These are phyloP conservation scores for Fulvia fulva DNA, from an alignment of 2,329 filamentous ascomycete species.

Conservation along the genomic window DNA sequence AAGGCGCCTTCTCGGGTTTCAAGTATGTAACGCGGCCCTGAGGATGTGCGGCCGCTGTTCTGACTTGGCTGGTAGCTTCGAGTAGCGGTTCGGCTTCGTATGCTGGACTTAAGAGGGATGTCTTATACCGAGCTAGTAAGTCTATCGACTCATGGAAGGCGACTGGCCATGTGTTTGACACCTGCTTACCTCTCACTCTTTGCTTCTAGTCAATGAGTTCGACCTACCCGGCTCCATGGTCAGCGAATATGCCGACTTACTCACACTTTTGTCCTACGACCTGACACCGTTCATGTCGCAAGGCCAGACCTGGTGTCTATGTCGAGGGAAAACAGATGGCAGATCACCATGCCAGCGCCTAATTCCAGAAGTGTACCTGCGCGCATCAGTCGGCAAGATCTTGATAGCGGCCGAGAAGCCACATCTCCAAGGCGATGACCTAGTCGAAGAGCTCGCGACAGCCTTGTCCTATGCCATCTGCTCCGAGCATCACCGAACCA, in stretches of 20 bases:
- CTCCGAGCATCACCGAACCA: slow-evolving; percentile 10
- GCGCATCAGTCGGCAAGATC: slow-evolving; percentile 6
- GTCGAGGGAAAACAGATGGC: slow-evolving; percentile 8
- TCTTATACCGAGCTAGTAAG: neutral
- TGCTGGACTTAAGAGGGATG: neutral
- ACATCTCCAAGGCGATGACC: slow-evolving; percentile 6
- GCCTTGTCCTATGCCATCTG: slow-evolving; percentile 12
- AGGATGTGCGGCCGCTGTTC: neutral
- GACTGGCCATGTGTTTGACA: neutral
- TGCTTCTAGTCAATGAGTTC: slow-evolving; percentile 7
- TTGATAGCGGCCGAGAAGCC: slow-evolving; percentile 9
- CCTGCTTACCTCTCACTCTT: neutral
- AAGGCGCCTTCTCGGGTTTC: neutral
- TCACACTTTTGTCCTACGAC: slow-evolving; percentile 6
- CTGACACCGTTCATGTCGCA: slow-evolving; percentile 5
- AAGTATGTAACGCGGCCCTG: neutral
- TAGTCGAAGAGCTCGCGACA: slow-evolving; percentile 7
- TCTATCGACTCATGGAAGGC: neutral
- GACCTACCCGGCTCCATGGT: slow-evolving; percentile 9
- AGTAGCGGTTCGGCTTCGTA: neutral
- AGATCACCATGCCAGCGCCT: slow-evolving; percentile 4
- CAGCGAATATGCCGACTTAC: slow-evolving; percentile 8
- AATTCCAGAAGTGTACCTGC: slow-evolving; percentile 11
- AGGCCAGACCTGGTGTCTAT: slow-evolving; percentile 11
- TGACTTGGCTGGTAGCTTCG: neutral